phyloP scores from a whole-genome alignment of 352 stramenopile genomes.

The Globisporangium carolinianum region DNA sequence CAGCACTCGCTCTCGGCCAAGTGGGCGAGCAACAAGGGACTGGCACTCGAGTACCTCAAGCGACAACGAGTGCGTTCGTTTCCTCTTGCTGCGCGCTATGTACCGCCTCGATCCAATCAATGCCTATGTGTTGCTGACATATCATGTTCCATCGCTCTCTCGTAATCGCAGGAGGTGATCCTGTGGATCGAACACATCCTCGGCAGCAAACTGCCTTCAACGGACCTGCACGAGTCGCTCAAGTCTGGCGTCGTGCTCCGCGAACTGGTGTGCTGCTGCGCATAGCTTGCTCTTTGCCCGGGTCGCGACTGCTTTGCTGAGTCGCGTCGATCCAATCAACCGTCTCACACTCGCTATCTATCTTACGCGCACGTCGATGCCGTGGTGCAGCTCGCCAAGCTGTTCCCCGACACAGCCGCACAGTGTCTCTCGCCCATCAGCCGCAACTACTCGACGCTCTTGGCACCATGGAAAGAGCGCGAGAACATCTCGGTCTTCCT shows the following conservation, averaged over 20 bases:
- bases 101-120: neutral
- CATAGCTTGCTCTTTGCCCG: neutral
- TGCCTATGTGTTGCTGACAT: neutral
- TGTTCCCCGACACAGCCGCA: slow-evolving; percentile 43
- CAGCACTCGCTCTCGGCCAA: slow-evolving; percentile 66
- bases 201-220: slow-evolving; percentile 39
- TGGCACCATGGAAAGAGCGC: slow-evolving; percentile 81
- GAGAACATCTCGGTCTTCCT: slow-evolving; percentile 84
- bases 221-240: slow-evolving; percentile 53
- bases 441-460: slow-evolving; percentile 54
- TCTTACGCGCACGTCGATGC: too few species aligned
- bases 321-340: too few species aligned
- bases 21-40: slow-evolving; percentile 65
- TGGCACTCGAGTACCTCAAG: slow-evolving; percentile 70
- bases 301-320: too few species aligned
- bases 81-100: neutral
- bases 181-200: slow-evolving; percentile 70
- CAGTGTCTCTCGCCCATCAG: slow-evolving; percentile 64
- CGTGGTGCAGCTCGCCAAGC: slow-evolving; percentile 29
- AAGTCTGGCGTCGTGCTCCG: slow-evolving; percentile 73
- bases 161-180: slow-evolving; percentile 42
- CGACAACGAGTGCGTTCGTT: slow-evolving; percentile 35
- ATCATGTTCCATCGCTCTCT: neutral
- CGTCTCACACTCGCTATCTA: too few species aligned
- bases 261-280: slow-evolving; percentile 31